Evolutionary conservation across 495 filamentous ascomycete genomes (phyloP).

Genomic region (Platismatia glauca): DNA sequence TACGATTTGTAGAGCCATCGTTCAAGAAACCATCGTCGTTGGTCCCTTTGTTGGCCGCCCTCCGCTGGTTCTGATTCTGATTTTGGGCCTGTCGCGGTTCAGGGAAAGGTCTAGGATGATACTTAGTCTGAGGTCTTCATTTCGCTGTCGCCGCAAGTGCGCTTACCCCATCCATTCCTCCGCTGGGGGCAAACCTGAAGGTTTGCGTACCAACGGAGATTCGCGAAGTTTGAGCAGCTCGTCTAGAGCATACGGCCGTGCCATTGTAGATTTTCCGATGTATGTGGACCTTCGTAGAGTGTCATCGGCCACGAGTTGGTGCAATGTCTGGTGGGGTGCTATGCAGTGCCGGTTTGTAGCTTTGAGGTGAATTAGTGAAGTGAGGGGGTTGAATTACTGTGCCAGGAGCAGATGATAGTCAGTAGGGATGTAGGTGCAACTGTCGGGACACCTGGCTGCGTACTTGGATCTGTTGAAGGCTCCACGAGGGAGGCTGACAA

Average conservation of each 20-base stretch:
- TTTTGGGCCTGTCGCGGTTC: constrained; percentile 36
- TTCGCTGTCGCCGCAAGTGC: constrained; percentile 16
- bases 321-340: background rate
- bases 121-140: constrained; percentile 24
- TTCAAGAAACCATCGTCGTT: constrained; percentile 24
- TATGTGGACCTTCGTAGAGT: background rate
- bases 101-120: constrained; percentile 36
- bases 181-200: constrained; percentile 67
- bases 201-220: constrained; percentile 81
- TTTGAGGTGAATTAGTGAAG: background rate
- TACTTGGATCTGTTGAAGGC: background rate
- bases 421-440: background rate
- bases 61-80: constrained; percentile 39
- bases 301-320: background rate
- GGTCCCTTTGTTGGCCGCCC: constrained; percentile 22
- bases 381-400: background rate
- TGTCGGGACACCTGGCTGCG: background rate
- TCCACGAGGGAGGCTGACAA: background rate
- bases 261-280: constrained; percentile 30
- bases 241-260: constrained; percentile 65
- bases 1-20: constrained; percentile 39
- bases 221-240: constrained; percentile 67
- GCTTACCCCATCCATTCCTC: constrained; percentile 98
- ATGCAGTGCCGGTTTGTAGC: background rate
- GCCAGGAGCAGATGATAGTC: background rate